Evolutionary conservation across 176 grass and related monocot genomes (phyloP).

Genomic region (Cenchrus americanus): DNA sequence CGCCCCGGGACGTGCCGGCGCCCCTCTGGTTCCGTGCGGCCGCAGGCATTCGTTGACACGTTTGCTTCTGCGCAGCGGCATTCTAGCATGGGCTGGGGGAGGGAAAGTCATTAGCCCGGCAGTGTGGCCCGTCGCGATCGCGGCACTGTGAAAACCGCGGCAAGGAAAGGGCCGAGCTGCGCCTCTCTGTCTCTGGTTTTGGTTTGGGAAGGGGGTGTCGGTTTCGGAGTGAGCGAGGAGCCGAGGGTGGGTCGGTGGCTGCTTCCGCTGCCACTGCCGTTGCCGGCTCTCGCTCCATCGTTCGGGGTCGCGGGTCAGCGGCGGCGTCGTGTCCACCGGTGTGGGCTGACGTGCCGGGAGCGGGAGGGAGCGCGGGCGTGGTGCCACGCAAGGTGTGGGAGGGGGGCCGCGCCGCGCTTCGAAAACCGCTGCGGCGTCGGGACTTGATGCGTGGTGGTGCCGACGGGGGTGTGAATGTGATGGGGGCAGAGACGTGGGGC

Average conservation of each 20-base stretch:
- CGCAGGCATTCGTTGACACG: neutral
- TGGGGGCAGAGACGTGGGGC: neutral
- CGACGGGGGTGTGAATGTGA: neutral
- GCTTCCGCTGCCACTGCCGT: neutral
- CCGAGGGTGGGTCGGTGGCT: neutral
- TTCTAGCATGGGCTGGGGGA: no score
- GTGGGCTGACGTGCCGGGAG: neutral
- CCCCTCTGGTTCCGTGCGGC: neutral
- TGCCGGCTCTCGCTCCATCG: neutral
- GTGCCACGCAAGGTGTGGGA: neutral
- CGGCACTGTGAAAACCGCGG: neutral
- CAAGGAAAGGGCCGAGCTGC: rapidly evolving
- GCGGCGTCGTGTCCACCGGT: neutral
- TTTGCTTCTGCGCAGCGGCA: neutral
- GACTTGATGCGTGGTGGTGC: neutral
- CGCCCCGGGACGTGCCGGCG: neutral
- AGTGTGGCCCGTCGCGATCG: neutral
- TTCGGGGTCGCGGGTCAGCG: neutral
- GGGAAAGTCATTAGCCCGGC: neutral
- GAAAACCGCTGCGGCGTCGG: neutral
- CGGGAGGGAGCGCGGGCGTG: neutral
- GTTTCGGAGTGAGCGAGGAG: neutral
- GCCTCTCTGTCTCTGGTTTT: no score
- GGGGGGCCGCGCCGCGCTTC: neutral
- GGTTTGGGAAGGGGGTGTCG: neutral